Evolutionary conservation across 805 yeast species (phyloP), one percentile per base, ranked within the genome.

Genomic region (Cyberlindnera meyerae): DNA sequence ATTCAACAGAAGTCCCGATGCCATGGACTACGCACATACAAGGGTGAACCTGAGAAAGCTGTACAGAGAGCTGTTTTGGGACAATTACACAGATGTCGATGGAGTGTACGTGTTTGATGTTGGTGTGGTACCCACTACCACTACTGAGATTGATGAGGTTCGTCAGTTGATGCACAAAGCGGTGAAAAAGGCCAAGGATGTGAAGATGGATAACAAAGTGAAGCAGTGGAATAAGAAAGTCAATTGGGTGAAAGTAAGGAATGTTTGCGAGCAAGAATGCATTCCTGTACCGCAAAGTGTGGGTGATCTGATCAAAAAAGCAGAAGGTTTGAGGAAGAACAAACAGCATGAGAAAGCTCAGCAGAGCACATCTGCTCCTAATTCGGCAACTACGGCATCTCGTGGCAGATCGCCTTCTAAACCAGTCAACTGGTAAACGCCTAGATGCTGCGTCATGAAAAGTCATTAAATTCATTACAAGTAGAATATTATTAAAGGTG

Each of bases 71-170:
- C n/a, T 31, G 8, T 39, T 47, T 24, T 33, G 47, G 36, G 28
- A 43, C 16, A 14, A 14, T 6, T 49, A 33, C 27, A 22, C 20
- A 4, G 51, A 48, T 0, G 35, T 28, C 7, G 54, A 51, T 40
- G 57, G 57, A 2, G 24, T 49, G 4, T 52, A 52, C 25, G 47
- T 50, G 7, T 42, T 49, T 22, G 41, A 48, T 15, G 37, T 44
- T 11, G 35, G 32, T 4, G n/a, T 47, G 3, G 27, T 48, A 3
- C 57, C 57, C 3, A 36, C 26, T 12, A 21, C 30, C 3, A 17
- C 14, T 9, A 36, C 36, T 4, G 46, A 41, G 17, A 4, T 37
- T 15, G 24, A 27, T 1, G 27, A 27, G 29, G 43, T 47, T n/a
- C 26, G 39, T 17, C 11, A 18, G 13, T 27, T 16, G 20, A 33